Evolutionary conservation across 2,329 filamentous ascomycete species (phyloP).

Genomic region (Aureobasidium sp.): DNA sequence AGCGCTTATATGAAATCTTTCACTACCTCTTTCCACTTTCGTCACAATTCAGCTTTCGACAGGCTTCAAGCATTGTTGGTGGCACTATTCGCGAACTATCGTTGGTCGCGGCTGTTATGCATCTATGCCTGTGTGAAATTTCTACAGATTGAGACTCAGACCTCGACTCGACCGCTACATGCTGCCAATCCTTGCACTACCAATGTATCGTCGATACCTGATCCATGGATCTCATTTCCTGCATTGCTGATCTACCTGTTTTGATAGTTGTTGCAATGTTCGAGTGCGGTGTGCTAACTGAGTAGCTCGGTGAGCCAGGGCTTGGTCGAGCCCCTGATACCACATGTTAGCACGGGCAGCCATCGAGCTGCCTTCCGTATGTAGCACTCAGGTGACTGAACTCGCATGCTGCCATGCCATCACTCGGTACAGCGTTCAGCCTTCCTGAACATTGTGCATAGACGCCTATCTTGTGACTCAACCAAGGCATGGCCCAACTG

Average conservation of each 20-base stretch:
- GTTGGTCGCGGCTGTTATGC: not conserved
- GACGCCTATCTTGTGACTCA: not conserved
- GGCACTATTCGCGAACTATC: not conserved
- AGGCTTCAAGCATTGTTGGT: not conserved
- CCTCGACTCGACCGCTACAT: not conserved
- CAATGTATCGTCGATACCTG: not conserved
- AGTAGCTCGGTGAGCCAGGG: not conserved
- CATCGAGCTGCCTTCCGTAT: not conserved
- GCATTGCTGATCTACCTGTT: not conserved
- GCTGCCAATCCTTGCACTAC: not conserved
- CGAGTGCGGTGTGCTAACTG: not conserved
- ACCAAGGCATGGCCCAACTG: not conserved
- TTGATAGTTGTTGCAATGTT: not conserved
- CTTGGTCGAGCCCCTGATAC: not conserved
- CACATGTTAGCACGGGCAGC: not conserved
- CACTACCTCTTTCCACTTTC: not conserved
- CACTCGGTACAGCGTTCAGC: not conserved
- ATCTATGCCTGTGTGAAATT: not conserved
- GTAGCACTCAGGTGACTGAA: not conserved
- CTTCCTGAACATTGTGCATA: not conserved
- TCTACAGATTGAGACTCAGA: not conserved
- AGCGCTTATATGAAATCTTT: not conserved
- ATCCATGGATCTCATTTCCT: not conserved
- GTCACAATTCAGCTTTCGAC: not conserved
- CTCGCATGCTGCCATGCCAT: conserved; percentile 2